Base-by-base conservation (phyloP, 1,139 yeast genomes). In the Petasospora fabianii region DNA sequence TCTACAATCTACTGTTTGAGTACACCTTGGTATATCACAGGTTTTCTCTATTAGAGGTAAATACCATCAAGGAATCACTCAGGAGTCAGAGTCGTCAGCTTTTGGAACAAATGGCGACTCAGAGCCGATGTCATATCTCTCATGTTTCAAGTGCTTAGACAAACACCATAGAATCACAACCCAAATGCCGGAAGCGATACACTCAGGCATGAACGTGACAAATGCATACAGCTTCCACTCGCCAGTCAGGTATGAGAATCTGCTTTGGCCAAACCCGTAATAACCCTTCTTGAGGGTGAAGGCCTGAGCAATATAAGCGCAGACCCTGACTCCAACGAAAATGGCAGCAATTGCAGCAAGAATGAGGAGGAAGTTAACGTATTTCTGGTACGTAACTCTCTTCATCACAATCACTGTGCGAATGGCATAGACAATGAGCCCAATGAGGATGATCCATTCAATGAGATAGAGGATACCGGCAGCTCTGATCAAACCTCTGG, bases 181-280 rank as follows among this genome's bases (percentile, higher is more conserved):
- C 38, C 35, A 35, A n/a, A 34, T 17, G 14, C 30, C 38, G 10
- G 22, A 11, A n/a, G 35, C 31, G 21, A 34, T 28, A 9, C 10
- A 12, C 26, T 35, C 38, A 5, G 38, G 35, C 34, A 39, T 24
- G 18, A 39, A 39, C 3, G 34, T 22, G 4, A 35, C 15, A 15
- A 35, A 39, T 3, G 36, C 27, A 12, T 35, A 39, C n/a, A 26
- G 10, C 6, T 20, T 22, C 36, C 39, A 35, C 7, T 35, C 27
- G 13, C 42, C 42, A 14, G 32, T 20, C 6, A 39, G 21, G 17
- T 14, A 39, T 7, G 36, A 18, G 21, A 20, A 39, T 17, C 32
- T 34, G 20, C 34, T 32, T 9, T 21, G 15, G 3, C 14, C 24
- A 24, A n/a, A n/a, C n/a, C 22, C 15, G 6, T 32, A 31, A 11